Evolutionary conservation across 495 filamentous ascomycete species (phyloP).

Genomic region (Podospora fimiseda): DNA sequence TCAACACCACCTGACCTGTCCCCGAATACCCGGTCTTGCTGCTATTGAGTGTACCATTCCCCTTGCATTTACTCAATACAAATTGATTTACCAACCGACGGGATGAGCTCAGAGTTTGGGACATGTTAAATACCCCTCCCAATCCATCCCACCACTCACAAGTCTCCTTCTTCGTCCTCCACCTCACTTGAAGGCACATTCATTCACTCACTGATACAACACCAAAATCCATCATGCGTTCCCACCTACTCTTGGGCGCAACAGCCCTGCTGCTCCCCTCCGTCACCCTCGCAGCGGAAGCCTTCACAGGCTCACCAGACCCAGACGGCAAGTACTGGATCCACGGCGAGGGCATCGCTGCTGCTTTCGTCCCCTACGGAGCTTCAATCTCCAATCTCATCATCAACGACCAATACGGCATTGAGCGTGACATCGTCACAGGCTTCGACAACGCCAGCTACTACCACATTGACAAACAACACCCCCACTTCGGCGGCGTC

Average conservation of each 20-base stretch:
- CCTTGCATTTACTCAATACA: neutral
- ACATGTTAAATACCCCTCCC: neutral
- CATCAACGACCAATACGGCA: conserved; percentile 64
- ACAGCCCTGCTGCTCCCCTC: conserved; percentile 4
- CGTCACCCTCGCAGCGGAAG: neutral
- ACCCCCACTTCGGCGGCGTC: conserved; percentile 72
- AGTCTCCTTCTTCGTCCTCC: neutral
- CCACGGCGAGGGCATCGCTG: conserved; percentile 62
- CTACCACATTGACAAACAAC: conserved; percentile 59
- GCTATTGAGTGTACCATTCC: neutral
- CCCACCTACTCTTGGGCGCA: neutral
- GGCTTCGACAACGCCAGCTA: conserved; percentile 74
- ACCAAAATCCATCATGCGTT: conserved; percentile 9
- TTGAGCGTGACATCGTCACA: conserved; percentile 59
- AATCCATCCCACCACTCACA: neutral
- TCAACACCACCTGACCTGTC: neutral
- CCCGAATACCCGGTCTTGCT: neutral
- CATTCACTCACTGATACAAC: too few relatives aligned
- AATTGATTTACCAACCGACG: too few relatives aligned
- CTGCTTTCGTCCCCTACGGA: conserved; percentile 71
- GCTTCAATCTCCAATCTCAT: conserved; percentile 69
- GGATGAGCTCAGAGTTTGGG: neutral
- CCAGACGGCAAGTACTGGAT: conserved; percentile 63
- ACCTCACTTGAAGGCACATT: neutral
- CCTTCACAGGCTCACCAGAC: conserved; percentile 28